Conservation (phyloP, 257 asterid species). For the Ehretia macrophylla region DNA sequence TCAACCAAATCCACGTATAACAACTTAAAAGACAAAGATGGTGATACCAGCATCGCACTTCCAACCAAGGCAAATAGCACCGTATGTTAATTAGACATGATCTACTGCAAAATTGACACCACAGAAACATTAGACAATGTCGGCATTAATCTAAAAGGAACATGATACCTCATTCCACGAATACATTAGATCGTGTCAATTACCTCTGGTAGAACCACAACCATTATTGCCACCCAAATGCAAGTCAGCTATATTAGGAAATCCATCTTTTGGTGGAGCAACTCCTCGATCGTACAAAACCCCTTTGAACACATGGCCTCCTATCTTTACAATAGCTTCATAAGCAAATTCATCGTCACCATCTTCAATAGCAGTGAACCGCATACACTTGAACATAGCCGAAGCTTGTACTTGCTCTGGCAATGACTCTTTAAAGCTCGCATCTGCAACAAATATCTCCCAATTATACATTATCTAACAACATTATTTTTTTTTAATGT, state of each 20-base stretch:
- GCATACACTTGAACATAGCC: constrained; percentile 69
- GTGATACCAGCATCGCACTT: too few species aligned
- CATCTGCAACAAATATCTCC: constrained; percentile 25
- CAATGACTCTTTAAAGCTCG: constrained; percentile 45
- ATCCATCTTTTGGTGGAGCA: constrained; percentile 36
- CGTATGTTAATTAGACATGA: not conserved
- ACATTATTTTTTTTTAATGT: not conserved
- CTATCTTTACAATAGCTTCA: constrained; percentile 65
- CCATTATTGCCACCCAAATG: constrained; percentile 52
- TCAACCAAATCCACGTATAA: too few species aligned
- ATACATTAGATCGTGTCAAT: too few species aligned
- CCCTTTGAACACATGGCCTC: constrained; percentile 81
- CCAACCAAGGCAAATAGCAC: too few species aligned
- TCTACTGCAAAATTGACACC: not conserved
- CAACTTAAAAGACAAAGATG: too few species aligned
- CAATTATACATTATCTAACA: not conserved
- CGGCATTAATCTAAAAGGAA: not conserved
- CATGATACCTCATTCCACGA: too few species aligned
- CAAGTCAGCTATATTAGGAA: constrained; percentile 57
- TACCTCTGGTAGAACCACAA: constrained; percentile 13
- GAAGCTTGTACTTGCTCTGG: constrained; percentile 76
- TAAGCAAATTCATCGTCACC: constrained; percentile 79
- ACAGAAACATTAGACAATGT: not conserved
- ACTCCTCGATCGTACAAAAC: constrained; percentile 68
- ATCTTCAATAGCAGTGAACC: constrained; percentile 61